These are phyloP conservation scores for Fusarium chuoi DNA, from an alignment of 2,329 filamentous ascomycete species.

Conservation along the genomic window DNA sequence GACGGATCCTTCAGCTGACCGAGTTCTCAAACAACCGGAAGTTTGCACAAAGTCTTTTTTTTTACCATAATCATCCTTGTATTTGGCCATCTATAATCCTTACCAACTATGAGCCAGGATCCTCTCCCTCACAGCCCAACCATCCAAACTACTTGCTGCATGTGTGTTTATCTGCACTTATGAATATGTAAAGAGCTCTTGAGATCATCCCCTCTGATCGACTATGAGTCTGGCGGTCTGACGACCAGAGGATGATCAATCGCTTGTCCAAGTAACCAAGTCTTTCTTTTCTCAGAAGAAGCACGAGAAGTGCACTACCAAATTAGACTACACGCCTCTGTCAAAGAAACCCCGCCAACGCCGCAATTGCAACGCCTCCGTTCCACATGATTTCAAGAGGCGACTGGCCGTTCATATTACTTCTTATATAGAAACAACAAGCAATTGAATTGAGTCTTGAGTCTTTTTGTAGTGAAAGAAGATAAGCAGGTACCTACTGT, in stretches of 20 bases:
- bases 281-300: not conserved
- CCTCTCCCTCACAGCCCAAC: not conserved
- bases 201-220: constrained; percentile 29
- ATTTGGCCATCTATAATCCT: not conserved
- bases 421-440: not conserved
- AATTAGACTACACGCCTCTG: not conserved
- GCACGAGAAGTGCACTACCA: constrained; percentile 4
- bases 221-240: constrained; percentile 30
- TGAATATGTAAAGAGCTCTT: not conserved
- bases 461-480: not conserved
- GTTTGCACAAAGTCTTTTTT: constrained; percentile 7
- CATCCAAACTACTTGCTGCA: not conserved
- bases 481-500: too few species aligned
- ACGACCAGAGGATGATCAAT: constrained; percentile 26
- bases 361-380: constrained; percentile 27
- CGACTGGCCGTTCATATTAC: constrained; percentile 7
- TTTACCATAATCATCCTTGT: constrained; percentile 3
- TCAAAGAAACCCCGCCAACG: constrained; percentile 19
- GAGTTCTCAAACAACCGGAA: constrained; percentile 21
- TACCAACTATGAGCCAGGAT: not conserved
- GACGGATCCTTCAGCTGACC: constrained; percentile 20
- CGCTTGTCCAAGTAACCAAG: not conserved
- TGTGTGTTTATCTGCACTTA: not conserved
- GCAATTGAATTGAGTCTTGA: not conserved
- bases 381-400: constrained; percentile 25